Evolutionary conservation across 2,329 filamentous ascomycete genomes (phyloP), one percentile per base, ranked within the genome.

Genomic region (Fusarium fujikuroi): DNA sequence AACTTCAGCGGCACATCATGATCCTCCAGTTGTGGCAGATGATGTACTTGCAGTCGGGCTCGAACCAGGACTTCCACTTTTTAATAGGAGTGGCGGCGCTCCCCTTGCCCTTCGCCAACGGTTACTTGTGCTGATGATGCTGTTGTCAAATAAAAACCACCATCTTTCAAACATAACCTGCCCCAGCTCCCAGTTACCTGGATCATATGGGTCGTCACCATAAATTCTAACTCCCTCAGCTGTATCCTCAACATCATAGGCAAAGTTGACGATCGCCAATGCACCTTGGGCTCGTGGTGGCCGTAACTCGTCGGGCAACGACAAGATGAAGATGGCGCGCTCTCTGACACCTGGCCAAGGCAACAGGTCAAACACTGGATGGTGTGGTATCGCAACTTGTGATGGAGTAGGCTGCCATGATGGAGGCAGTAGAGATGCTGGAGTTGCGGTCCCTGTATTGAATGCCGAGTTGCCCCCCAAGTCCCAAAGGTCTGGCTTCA

Each of bases 141-240:
- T 81, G 14, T 82, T 77, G 74, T 91, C 88, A 75, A 91, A 87
- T 40, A 88, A 79, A 79, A 89, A 90, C 88, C 88, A 91, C 89
- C 89, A 91, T 44, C 85, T 83, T 78, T 86, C 84, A 77, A 90
- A 90, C 28, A 90, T 79, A n/a, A 84, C 75, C 78, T 90, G 87
- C 3, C 88, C 88, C 18, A 90, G 83, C 77, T 91, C 89, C 88
- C 88, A 91, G 36, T 81, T 82, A 30, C 78, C 76, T 10, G 83
- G 79, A 54, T 87, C 82, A 69, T 85, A 87, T 25, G 87, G 85
- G 69, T 89, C 86, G 1, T 79, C 76, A 9, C 86, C 85, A 77
- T 84, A 86, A 68, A 91, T 83, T 18, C 85, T 77, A 58, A 86
- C 74, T 2, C 88, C 88, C 71, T 90, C 88, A 1, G 84, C 77